A percentile compares a stretch with the other conserved stretches of the same genome.
Evolutionary conservation across 1,284 basidiomycete species (phyloP).

Genomic region (Hemileia vastatrix): DNA sequence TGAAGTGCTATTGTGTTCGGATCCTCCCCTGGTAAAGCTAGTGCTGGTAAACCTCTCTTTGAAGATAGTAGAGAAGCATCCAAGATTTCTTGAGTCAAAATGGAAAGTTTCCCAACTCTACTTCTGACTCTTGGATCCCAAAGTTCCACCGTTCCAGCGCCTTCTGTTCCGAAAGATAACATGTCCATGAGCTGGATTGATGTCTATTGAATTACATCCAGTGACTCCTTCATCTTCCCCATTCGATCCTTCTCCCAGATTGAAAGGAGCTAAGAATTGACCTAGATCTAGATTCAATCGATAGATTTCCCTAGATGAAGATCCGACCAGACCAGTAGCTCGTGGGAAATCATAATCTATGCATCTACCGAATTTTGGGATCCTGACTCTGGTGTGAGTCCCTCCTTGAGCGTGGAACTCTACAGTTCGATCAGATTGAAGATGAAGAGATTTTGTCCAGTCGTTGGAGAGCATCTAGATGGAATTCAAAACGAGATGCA

Average conservation of each 20-base stretch:
- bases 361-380: constrained; percentile 84
- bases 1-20: constrained; percentile 39
- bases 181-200: constrained; percentile 90
- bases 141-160: constrained; percentile 73
- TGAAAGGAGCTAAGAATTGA: constrained; percentile 71
- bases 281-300: constrained; percentile 92
- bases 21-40: constrained; percentile 49
- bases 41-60: constrained; percentile 32
- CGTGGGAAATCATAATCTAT: constrained; percentile 80
- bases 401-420: constrained; percentile 91
- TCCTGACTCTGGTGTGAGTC: constrained; percentile 79
- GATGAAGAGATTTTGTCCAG: constrained; percentile 94
- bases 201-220: constrained; percentile 83
- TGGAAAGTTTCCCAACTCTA: constrained; percentile 61
- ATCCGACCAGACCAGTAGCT: constrained; percentile 65
- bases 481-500: no score
- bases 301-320: constrained; percentile 73
- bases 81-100: constrained; percentile 53
- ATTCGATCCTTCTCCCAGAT: no score
- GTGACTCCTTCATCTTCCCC: constrained; percentile 50
- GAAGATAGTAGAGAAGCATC: constrained; percentile 46
- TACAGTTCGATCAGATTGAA: constrained; percentile 86
- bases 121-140: constrained; percentile 83
- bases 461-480: constrained; percentile 86
- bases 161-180: constrained; percentile 73